Percentiles rank a stretch among this genome's conserved stretches.
phyloP scores from a whole-genome alignment of 1,139 yeast species.

The Debaryomyces subglobosus region DNA sequence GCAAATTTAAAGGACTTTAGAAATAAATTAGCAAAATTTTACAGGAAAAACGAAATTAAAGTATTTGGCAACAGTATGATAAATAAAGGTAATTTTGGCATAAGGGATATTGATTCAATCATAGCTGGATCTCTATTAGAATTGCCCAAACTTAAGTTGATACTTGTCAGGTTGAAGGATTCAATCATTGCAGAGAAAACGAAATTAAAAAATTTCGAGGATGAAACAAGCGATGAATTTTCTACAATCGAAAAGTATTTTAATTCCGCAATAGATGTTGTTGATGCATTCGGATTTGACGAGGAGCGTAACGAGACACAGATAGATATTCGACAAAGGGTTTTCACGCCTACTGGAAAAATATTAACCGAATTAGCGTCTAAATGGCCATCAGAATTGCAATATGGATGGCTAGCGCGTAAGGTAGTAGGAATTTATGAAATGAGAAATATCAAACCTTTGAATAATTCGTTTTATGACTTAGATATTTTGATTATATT shows the following conservation, averaged over 20 bases:
- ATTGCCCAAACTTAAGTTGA: slow-evolving; percentile 67
- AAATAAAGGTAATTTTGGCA: slow-evolving; percentile 48
- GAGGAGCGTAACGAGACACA: slow-evolving; percentile 27
- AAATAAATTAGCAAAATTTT: slow-evolving; percentile 47
- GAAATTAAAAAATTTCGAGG: slow-evolving; percentile 16
- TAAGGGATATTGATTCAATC: slow-evolving; percentile 65
- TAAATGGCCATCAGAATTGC: slow-evolving; percentile 86
- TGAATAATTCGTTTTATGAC: slow-evolving; percentile 27
- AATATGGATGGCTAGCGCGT: slow-evolving; percentile 85
- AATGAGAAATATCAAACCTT: slow-evolving; percentile 35
- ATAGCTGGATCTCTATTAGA: slow-evolving; percentile 70
- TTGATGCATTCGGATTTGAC: slow-evolving; percentile 78
- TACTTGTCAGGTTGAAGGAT: slow-evolving; percentile 57
- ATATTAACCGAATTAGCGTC: slow-evolving; percentile 79
- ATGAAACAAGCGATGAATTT: slow-evolving; percentile 18
- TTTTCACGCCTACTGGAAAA: slow-evolving; percentile 91
- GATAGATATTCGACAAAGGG: slow-evolving; percentile 56
- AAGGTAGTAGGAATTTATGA: slow-evolving; percentile 84
- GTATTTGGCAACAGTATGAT: slow-evolving; percentile 38
- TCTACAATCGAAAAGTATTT: slow-evolving; percentile 35
- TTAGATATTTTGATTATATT: slow-evolving; percentile 70
- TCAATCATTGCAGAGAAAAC: slow-evolving; percentile 26
- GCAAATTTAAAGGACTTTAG: slow-evolving; percentile 57
- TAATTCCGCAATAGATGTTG: slow-evolving; percentile 60
- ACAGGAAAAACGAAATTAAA: slow-evolving; percentile 48